Base-by-base conservation (phyloP, 306 rosid genomes). In the Dryas octopetala region DNA sequence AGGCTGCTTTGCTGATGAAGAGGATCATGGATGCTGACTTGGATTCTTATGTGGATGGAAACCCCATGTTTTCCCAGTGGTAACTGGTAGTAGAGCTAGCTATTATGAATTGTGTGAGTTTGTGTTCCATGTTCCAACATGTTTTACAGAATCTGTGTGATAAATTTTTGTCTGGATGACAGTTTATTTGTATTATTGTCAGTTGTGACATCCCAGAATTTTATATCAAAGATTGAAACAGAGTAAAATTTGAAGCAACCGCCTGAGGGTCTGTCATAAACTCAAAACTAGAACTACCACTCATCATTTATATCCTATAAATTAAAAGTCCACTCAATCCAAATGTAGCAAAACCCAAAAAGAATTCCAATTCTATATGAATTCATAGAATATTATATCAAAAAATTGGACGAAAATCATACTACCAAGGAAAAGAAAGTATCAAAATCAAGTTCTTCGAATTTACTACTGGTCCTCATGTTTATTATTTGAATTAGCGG, bases 1-100 rank as follows among this genome's bases (percentile, higher is more conserved):
- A 85, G 73, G 86, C 91, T n/a, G 73, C 84, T 3, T 81, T 88
- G 82, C 73, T 93, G 45, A 79, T 93, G 94, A 83, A 55, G 48
- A 89, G 88, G 86, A 83, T 88, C 66, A 83, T 77, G 28, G 76
- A 76, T 54, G 57, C 78, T 4, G 88, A 81, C 74, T 72, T 81
- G 50, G 86, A 73, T 14, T 14, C 67, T 19, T 66, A 73, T 40
- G 75, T 73, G n/a, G 85, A 86, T 70, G 73, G 26, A 12, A 76
- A 54, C 62, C 52, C 84, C 48, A 26, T 82, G 0, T 81, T 83
- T 67, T 71, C 61, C 40, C 78, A 62, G 47, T 67, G 75, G 70
- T 62, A 58, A 50, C 53, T 60, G 68, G 46, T 28, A 26, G 23
- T 15, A 28, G 48, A 72, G 16, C 6, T 5, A 46, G 6, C 49